Base-by-base conservation (phyloP, 805 yeast species). In the Zygoascus flipseniorum region DNA sequence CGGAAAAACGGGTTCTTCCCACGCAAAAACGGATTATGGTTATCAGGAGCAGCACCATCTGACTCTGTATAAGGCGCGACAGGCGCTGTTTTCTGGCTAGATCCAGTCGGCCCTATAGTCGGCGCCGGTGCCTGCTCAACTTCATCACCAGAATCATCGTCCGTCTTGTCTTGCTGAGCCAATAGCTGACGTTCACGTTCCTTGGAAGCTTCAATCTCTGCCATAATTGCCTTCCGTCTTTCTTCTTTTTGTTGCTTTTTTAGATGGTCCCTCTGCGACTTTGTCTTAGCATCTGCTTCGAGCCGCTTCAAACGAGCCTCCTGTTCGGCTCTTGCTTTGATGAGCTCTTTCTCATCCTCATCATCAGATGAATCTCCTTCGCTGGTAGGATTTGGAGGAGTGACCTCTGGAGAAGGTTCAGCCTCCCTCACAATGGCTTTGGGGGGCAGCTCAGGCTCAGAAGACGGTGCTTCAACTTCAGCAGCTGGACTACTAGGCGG, bases 261-360 rank as follows among this genome's bases (percentile, higher is more conserved):
- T 31, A 23, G 50, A 44, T 56, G 47, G 28, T 6, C 28, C 28
- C 28, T 23, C 11, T 51, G 44, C 47, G 54, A 47, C 31, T 48
- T 42, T 14, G 49, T 42, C 26, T 31, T 28, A n/a, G 59, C 52
- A 14, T 60, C 58, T 31, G 53, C 53, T 45, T 61, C 60, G 16
- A 58, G 58, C 47, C 56, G 51, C 46, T 48, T 52, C 20, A 61
- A 43, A 31, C 65, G 59, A 37, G 58, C 65, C 39, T 62, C 60
- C 35, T 60, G 62, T 19, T 49, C 53, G 3, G 55, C 55, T 51
- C 58, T 57, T 23, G 56, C 59, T n/a, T 54, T 51, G 43, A 62
- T 26, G 48, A 62, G 60, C 52, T 73, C 78, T 20, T 69, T 72
- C 35, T 64, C 74, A 26, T 66, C 70, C 43, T 70, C 73, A 8